phyloP scores from a whole-genome alignment of 2,329 filamentous ascomycete genomes.

The Zalaria sp. region DNA sequence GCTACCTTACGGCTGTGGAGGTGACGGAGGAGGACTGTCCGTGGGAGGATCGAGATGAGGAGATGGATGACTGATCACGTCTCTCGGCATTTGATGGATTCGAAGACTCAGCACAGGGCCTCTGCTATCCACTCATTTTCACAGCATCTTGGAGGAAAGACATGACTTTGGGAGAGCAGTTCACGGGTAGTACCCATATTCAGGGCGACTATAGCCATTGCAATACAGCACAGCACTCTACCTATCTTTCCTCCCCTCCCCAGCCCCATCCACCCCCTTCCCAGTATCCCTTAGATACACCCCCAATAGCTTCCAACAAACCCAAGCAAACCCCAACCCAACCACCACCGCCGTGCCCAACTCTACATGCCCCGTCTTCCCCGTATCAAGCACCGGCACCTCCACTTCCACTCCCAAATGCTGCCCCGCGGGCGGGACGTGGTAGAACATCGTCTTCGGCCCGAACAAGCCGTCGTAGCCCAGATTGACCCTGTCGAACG shows the following conservation, averaged over 20 bases:
- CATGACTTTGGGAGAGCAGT: too few species aligned
- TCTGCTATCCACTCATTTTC: too few species aligned
- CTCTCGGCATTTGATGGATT: neutral
- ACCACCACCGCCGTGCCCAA: conserved; percentile 28
- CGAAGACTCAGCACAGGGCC: too few species aligned
- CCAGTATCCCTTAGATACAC: conserved; percentile 1
- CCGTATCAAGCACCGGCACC: conserved; percentile 29
- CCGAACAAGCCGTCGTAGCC: conserved; percentile 76
- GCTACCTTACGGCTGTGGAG: conserved; percentile 47
- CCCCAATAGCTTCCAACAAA: conserved; percentile 24
- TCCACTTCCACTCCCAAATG: conserved; percentile 6
- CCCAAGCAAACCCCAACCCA: conserved; percentile 28
- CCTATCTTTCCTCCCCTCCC: neutral
- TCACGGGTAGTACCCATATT: too few species aligned
- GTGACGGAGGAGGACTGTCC: conserved; percentile 46
- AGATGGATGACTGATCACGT: neutral
- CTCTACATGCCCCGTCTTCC: conserved; percentile 22
- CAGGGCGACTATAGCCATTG: neutral
- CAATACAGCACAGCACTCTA: neutral
- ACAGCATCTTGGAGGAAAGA: too few species aligned
- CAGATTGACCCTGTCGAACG: conserved; percentile 74
- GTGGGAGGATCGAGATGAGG: conserved; percentile 29
- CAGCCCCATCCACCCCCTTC: neutral
- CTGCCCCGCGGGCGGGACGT: conserved; percentile 29
- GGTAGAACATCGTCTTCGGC: conserved; percentile 68